Evolutionary conservation across 352 stramenopile species (phyloP), one percentile per base, ranked within the genome.

Genomic region (Pythium angustatum): DNA sequence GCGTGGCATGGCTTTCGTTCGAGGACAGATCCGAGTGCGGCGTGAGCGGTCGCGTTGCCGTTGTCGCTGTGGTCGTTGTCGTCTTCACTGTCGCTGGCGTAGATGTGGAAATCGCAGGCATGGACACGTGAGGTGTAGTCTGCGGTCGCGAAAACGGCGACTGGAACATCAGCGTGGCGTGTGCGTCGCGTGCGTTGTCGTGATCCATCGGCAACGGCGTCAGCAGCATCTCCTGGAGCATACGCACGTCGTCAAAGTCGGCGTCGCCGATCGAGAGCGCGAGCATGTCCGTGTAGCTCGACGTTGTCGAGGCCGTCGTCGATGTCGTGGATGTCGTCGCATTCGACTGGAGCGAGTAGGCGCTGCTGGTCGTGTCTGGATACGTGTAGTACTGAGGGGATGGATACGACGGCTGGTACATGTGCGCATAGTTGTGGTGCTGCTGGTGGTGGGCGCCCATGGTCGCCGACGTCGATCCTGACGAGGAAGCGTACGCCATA

Each of bases 181-280:
- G 28, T 19, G 45, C 24, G 17, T 17, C 24, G 27, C 31, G 36
- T 7, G 36, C 30, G 38, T 50, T 53, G 11, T 54, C 30, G 45
- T 50, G 31, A 7, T 58, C 48, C 6, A 54, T 15, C 36, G 53
- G 33, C 11, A 52, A 41, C 43, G 61, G 61, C 34, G 52, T 68
- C 26, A 68, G 62, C 53, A 69, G 38, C 62, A 64, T 63, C 55
- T 63, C 55, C 26, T 64, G 54, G 4, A 69, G 55, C 54, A 69
- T 69, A 21, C 62, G 62, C 62, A 69, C 49, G n/a, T 69, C 53
- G 38, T 68, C 61, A 41, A 57, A 62, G 27, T 68, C 61, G 31
- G 44, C 21, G 33, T 62, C 61, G 27, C 36, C 49, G 12, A 65
- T 51, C 6, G 48, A 41, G n/a, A 65, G 26, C 27, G 58, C 58